These are phyloP conservation scores for Triadica sebifera DNA, from an alignment of 345 rosid species.

Conservation along the genomic window DNA sequence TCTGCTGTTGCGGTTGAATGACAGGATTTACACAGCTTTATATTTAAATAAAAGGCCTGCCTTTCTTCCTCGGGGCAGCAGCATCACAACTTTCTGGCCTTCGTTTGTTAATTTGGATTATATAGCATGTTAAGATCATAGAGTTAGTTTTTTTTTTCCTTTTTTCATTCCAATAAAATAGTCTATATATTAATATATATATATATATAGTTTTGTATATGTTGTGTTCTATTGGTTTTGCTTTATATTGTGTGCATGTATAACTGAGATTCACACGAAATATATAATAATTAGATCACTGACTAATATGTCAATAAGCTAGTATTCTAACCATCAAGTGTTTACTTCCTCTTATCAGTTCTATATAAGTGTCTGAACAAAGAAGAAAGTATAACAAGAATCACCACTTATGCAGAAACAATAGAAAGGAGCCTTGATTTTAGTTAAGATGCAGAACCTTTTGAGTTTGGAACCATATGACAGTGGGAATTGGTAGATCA, in stretches of 20 bases:
- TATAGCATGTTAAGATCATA: not conserved
- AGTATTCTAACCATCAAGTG: no score
- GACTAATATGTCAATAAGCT: no score
- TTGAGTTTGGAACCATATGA: not conserved
- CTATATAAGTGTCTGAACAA: no score
- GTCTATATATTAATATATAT: not conserved
- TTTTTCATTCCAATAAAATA: not conserved
- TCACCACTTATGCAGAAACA: not conserved
- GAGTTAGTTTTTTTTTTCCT: not conserved
- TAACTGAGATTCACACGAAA: not conserved
- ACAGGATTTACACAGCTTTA: not conserved
- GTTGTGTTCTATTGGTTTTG: not conserved
- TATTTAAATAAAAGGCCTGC: conserved; percentile 34
- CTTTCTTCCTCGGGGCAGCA: not conserved
- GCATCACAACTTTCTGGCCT: not conserved
- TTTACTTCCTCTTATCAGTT: no score
- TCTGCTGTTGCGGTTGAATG: not conserved
- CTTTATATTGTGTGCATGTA: not conserved
- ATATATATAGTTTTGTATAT: no score
- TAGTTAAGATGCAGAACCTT: not conserved
- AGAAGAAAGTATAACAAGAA: not conserved
- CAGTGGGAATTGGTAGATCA: not conserved
- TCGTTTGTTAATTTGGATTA: not conserved
- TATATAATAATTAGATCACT: no score
- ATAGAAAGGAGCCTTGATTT: not conserved